Percentiles rank a stretch among this genome's conserved stretches.
phyloP scores from a whole-genome alignment of 768 basidiomycete genomes.

The Suillus bovinus region DNA sequence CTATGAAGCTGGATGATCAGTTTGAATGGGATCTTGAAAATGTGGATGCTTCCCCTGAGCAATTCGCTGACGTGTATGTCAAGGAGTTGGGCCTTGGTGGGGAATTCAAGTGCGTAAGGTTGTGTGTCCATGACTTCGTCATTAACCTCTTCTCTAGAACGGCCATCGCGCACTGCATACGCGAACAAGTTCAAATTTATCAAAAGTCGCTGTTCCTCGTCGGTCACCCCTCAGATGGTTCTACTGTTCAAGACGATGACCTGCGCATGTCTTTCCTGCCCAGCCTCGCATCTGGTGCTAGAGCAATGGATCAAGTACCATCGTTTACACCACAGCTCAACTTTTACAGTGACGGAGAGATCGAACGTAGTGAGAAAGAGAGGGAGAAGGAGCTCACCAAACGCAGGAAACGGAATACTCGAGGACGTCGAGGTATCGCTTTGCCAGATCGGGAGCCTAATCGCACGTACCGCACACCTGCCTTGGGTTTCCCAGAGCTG shows the following conservation, averaged over 20 bases:
- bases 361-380: slow-evolving; percentile 88
- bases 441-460: slow-evolving; percentile 93
- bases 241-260: slow-evolving; percentile 83
- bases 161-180: slow-evolving; percentile 91
- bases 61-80: slow-evolving; percentile 86
- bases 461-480: slow-evolving; percentile 89
- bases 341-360: slow-evolving; percentile 84
- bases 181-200: slow-evolving; percentile 92
- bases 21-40: slow-evolving; percentile 98
- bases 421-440: slow-evolving; percentile 76
- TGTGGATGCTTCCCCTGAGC: slow-evolving; percentile 78
- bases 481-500: slow-evolving; percentile 80
- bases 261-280: slow-evolving; percentile 89
- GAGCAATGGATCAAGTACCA: slow-evolving; percentile 75
- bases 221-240: slow-evolving; percentile 83
- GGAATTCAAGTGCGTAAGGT: slow-evolving; percentile 79
- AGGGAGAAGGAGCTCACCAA: slow-evolving; percentile 91
- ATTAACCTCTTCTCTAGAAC: slow-evolving; percentile 55
- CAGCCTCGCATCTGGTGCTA: slow-evolving; percentile 65
- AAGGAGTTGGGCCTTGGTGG: slow-evolving; percentile 87
- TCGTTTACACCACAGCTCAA: slow-evolving; percentile 88
- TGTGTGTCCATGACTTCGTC: not conserved
- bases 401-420: slow-evolving; percentile 81
- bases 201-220: slow-evolving; percentile 90
- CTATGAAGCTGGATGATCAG: slow-evolving; percentile 91